Evolutionary conservation across 495 filamentous ascomycete genomes (phyloP), one percentile per base, ranked within the genome.

Genomic region (Podospora conica): DNA sequence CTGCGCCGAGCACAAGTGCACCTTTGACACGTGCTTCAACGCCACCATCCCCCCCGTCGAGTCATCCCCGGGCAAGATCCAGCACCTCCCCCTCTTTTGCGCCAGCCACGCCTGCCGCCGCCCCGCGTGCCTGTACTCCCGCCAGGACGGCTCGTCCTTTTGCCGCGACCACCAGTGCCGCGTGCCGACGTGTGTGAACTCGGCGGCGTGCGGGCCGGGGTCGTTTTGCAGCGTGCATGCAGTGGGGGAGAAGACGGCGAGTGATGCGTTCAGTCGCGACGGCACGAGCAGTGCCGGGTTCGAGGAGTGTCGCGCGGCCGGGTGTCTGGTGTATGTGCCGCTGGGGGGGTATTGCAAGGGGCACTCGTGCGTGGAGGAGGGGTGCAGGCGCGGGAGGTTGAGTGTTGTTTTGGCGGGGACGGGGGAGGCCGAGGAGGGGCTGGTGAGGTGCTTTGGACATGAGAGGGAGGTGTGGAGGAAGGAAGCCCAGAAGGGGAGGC

Each of bases 1-100:
- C 3, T 61, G 59, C 29, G 31, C 22, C 1, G 62, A 58, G 33
- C 58, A 62, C 55, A 55, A 48, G 24, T 69, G 67, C 60, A 65
- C 67, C 1, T 28, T 65, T 9, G 53, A 65, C 12, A 18, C 20
- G 8, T 69, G 67, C 67, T 40, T 57, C 29, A 5, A 53, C 3
- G 22, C 33, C 56, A 64, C 60, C 27, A 28, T 25, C 2, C 11
- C 27, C 8, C 61, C 28, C 0, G 24, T 53, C 20, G 55, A 48
- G 18, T n/a, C 40, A 48, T n/a, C 18, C 6, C 10, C 29, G 1
- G 29, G 29, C 11, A 31, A 11, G 29, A 11, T 31, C 9, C 18
- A 33, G 24, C 10, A 48, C 40, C 15, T 28, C 54, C 33, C 58
- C 3, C 27, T 65, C 20, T 68, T 69, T 12, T 69, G 67, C 63